These are phyloP conservation scores for Leishmania braziliensis DNA, from an alignment of 208 protist species.

Conservation along the genomic window DNA sequence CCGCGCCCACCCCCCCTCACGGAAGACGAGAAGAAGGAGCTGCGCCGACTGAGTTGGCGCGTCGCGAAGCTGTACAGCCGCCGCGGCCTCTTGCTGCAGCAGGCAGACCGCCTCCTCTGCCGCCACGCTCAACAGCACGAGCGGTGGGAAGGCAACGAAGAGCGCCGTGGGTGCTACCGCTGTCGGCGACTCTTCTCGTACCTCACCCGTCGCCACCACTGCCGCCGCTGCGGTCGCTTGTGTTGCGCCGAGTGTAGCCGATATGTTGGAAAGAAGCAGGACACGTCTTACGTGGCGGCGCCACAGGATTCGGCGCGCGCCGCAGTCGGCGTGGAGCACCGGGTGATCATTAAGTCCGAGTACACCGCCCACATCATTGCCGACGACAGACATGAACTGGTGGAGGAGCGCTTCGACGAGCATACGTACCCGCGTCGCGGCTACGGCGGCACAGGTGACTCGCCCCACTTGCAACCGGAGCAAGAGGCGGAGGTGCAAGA, in stretches of 20 bases:
- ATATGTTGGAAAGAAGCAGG: conserved; percentile 53
- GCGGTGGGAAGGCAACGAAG: conserved; percentile 62
- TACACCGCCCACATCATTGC: conserved; percentile 44
- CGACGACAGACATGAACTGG: conserved; percentile 27
- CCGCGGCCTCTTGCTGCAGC: conserved; percentile 37
- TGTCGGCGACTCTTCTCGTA: conserved; percentile 52
- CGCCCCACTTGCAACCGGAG: not conserved
- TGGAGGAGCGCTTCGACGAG: conserved; percentile 43
- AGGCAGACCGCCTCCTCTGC: conserved; percentile 34
- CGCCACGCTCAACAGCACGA: conserved; percentile 39
- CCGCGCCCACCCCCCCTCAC: conserved; percentile 5
- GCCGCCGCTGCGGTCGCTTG: conserved; percentile 69
- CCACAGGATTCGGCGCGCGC: not conserved
- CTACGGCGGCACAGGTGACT: not conserved
- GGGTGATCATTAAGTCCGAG: conserved; percentile 43
- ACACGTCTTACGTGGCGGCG: conserved; percentile 37
- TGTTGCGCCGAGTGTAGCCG: conserved; percentile 67
- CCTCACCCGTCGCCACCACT: conserved; percentile 63
- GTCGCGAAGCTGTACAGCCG: conserved; percentile 35
- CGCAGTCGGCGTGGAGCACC: conserved; percentile 13
- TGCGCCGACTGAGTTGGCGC: conserved; percentile 19
- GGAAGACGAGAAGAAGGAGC: conserved; percentile 22
- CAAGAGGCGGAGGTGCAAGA: conserved; percentile 6
- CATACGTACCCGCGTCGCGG: conserved; percentile 40
- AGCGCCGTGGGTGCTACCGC: conserved; percentile 39